phyloP scores from a whole-genome alignment of 2,329 filamentous ascomycete genomes.

The Neoscytalidium dimidiatum region DNA sequence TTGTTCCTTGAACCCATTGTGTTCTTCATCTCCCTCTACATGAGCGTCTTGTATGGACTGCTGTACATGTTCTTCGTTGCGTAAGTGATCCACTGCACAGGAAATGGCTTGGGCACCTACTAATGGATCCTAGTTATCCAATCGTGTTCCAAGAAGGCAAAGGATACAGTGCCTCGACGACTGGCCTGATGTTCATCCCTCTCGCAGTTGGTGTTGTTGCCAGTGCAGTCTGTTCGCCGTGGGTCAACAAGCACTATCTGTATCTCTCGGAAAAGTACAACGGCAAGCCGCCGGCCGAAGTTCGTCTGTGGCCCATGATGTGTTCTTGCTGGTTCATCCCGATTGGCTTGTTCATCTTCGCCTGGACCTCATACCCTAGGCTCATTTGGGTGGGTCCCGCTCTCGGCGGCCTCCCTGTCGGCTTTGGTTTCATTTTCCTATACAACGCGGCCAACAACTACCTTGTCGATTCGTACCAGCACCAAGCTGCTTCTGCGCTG shows the following conservation, averaged over 20 bases:
- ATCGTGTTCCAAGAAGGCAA: conserved; percentile 78
- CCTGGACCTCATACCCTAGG: conserved; percentile 66
- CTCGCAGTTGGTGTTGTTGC: conserved; percentile 72
- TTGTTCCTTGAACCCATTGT: conserved; percentile 84
- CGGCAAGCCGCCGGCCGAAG: conserved; percentile 75
- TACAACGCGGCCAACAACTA: conserved; percentile 66
- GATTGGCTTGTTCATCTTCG: conserved; percentile 67
- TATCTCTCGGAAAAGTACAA: conserved; percentile 62
- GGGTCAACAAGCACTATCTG: conserved; percentile 82
- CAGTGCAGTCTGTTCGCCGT: conserved; percentile 67
- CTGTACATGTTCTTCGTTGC: conserved; percentile 79
- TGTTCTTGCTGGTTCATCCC: conserved; percentile 60
- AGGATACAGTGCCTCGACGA: conserved; percentile 71
- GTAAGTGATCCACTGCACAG: background rate
- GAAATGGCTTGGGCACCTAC: conserved; percentile 45
- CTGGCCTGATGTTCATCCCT: conserved; percentile 86
- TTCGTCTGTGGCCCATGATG: conserved; percentile 75
- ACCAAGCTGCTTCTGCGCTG: conserved; percentile 77
- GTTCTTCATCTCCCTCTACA: conserved; percentile 80
- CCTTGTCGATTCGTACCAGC: conserved; percentile 65
- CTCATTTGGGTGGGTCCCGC: conserved; percentile 72
- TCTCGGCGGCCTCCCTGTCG: conserved; percentile 66
- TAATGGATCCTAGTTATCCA: conserved; percentile 39
- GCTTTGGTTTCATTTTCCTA: conserved; percentile 81
- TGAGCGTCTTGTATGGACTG: conserved; percentile 76